Evolutionary conservation across 129 eudicot genomes (phyloP), one percentile per base, ranked within the genome.

Genomic region (Saussurea involucrata): DNA sequence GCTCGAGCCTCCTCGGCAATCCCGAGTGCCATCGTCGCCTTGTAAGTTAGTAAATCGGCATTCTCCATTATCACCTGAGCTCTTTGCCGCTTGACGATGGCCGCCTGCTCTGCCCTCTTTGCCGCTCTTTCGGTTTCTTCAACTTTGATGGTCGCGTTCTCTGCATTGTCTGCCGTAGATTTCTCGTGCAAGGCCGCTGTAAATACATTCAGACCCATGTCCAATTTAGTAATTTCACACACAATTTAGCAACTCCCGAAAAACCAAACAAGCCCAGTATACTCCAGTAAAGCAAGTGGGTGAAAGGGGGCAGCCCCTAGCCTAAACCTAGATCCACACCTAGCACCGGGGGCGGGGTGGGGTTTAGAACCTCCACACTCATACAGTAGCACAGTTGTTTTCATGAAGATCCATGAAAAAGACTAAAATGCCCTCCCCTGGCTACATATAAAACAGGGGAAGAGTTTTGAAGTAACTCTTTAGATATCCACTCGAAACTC

Each of bases 11-110:
- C 87, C 83, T 95, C 99, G 0, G 99, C 89, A 49, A 95, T 88
- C 70, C 85, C 64, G 8, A 88, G 82, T 7, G 97, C 96, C 87
- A 90, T 88, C 4, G 82, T 34, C 36, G 99, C 99, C 80, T 86
- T 88, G 81, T 92, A 95, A 75, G 90, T 71, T 32, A 89, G 95
- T 68, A 90, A 69, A 71, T 95, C 99, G 1, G 99, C 97, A 63
- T 74, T 77, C 77, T 92, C 89, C 92, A 88, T 85, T 20, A 92
- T 87, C 81, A 55, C 29, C 73, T 95, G 99, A 24, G 97, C 99
- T 82, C 84, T 85, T 66, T 83, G 84, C n/a, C 99, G 90, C 85
- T 92, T 95, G 44, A 9, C 64, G 42, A 87, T 29, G 58, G 99
- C 99, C 36, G 74, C 55, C 17, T 44, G 80, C 40, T 86, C 87